Evolutionary conservation across 768 basidiomycete species (phyloP), one percentile per base, ranked within the genome.

Genomic region (Terana coerulea): DNA sequence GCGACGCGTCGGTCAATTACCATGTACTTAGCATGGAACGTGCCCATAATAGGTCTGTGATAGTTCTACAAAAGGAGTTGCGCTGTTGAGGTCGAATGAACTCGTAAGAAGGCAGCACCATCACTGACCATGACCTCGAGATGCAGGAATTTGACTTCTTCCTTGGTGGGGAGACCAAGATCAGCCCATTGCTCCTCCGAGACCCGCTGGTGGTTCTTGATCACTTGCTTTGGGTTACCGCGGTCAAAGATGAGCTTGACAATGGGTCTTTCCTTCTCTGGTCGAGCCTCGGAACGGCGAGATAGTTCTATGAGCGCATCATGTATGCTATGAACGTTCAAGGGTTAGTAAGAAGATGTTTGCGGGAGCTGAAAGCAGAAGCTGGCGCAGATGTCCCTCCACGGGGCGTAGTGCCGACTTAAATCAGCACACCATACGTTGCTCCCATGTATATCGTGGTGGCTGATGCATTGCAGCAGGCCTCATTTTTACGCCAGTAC

Each of bases 231-330:
- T 54, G 77, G 67, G 42, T 75, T 78, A 1, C 84, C 86, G 53
- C 86, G 75, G 59, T 87, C 86, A 63, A 86, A 88, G 57, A 86
- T 77, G 61, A 87, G 62, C 65, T 86, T 86, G 58, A 85, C 76
- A 46, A 86, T 72, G 14, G 82, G 73, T 10, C 45, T 10, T 14
- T 46, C 30, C 53, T 73, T 77, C 48, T 71, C 68, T 3, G 69
- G 71, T 17, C 75, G 69, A 42, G 67, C 69, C 34, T 73, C 69
- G 4, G 76, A 72, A 8, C 76, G 67, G 33, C 65, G 71, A 11
- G 78, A 80, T 7, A 86, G 70, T 51, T 83, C 72, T 40, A 69
- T 68, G 25, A 85, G 66, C 0, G 78, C 79, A 12, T 64, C 56
- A 2, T 67, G 56, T 48, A 76, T 66, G 35, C 63, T 69, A 37